A percentile compares a stretch with the other conserved stretches of the same genome.
Conservation (phyloP, 768 basidiomycete species). For the Termitomyces sp. region DNA sequence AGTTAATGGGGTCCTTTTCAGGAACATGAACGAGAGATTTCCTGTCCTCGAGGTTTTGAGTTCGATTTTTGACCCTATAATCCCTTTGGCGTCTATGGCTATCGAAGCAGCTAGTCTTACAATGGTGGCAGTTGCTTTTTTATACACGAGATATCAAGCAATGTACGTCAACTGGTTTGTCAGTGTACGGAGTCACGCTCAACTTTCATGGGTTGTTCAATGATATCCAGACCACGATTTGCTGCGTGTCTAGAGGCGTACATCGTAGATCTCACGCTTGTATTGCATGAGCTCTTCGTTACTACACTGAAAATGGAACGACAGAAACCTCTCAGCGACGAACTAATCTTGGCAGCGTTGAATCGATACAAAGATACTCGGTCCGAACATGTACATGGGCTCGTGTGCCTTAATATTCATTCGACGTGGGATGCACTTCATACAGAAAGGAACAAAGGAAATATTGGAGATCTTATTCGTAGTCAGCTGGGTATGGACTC, state of each 20-base stretch:
- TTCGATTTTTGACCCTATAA: not conserved
- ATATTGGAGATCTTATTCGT: not conserved
- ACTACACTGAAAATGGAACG: not conserved
- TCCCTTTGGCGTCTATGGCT: conserved; percentile 1
- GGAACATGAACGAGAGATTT: not conserved
- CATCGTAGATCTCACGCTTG: conserved; percentile 15
- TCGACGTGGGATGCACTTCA: not conserved
- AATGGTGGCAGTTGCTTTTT: not conserved
- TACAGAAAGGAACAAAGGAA: not conserved
- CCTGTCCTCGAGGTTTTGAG: not conserved
- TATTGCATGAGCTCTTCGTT: conserved; percentile 12
- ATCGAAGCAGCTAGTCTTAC: not conserved
- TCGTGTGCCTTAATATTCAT: not conserved
- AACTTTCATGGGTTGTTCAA: not conserved
- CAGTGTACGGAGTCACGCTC: too few relatives aligned
- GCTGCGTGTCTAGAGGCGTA: conserved; percentile 12
- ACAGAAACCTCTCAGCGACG: not conserved
- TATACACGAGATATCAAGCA: not conserved
- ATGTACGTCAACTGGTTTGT: not conserved
- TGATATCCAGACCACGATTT: not conserved
- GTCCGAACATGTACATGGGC: not conserved
- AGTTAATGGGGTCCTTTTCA: not conserved
- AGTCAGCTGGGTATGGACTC: not conserved
- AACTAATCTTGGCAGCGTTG: not conserved
- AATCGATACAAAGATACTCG: not conserved